phyloP scores from a whole-genome alignment of 192 early-diverging fungal species.

The Coemansia asiatica region DNA sequence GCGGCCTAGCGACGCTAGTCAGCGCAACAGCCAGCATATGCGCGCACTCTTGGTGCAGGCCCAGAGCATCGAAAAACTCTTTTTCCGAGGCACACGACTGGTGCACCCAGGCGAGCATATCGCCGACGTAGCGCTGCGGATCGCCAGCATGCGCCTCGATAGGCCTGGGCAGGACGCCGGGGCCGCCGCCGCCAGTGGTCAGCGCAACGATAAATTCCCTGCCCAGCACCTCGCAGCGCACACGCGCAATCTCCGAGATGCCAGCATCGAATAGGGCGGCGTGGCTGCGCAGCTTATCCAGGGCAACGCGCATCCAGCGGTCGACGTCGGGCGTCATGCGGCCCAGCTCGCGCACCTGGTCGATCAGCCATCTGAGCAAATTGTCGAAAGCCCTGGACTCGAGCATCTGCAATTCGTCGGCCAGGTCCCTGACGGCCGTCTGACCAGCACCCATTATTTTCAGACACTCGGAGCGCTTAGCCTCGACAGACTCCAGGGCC shows the following conservation, averaged over 20 bases:
- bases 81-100: conserved; percentile 83
- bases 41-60: not conserved
- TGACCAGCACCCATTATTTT: conserved; percentile 21
- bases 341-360: conserved; percentile 17
- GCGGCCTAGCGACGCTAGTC: conserved; percentile 30
- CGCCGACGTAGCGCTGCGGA: conserved; percentile 87
- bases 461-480: conserved; percentile 25
- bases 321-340: conserved; percentile 29
- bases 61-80: conserved; percentile 74
- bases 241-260: conserved; percentile 13
- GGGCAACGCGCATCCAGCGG: conserved; percentile 18
- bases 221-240: conserved; percentile 29
- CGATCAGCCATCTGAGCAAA: conserved; percentile 39
- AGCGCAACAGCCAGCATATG: conserved; percentile 25
- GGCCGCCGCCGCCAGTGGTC: conserved; percentile 24
- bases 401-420: conserved; percentile 16
- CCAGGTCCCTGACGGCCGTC: conserved; percentile 26
- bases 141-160: conserved; percentile 94
- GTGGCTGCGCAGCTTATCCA: conserved; percentile 25
- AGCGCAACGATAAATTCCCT: conserved; percentile 32
- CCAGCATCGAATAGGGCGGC: conserved; percentile 26
- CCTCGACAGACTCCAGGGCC: conserved; percentile 18
- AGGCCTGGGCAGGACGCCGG: conserved; percentile 59
- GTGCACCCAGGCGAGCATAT: conserved; percentile 97
- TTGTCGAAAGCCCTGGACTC: conserved; percentile 27